phyloP scores from a whole-genome alignment of 2,329 filamentous ascomycete genomes.

The Ciborinia camelliae region DNA sequence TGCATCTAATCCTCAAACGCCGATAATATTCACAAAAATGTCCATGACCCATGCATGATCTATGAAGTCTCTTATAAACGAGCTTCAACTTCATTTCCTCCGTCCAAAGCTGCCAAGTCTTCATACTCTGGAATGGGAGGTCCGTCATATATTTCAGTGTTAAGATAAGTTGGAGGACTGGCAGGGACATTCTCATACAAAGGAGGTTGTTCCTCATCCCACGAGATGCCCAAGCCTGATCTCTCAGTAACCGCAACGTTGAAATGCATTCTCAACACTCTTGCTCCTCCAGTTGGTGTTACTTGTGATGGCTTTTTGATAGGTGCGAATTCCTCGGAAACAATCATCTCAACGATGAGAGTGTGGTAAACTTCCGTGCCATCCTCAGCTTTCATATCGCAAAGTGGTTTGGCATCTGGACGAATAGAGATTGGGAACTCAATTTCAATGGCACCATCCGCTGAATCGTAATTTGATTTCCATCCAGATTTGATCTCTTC shows the following conservation, averaged over 20 bases:
- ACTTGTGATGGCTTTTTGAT: slow-evolving; percentile 64
- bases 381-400: slow-evolving; percentile 70
- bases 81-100: neutral
- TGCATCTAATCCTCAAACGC: neutral
- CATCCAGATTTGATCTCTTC: slow-evolving; percentile 83
- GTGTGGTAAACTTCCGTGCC: slow-evolving; percentile 80
- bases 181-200: slow-evolving; percentile 91
- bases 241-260: slow-evolving; percentile 81
- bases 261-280: slow-evolving; percentile 92
- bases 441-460: slow-evolving; percentile 73
- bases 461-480: slow-evolving; percentile 68
- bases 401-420: slow-evolving; percentile 60
- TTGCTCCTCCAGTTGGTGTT: slow-evolving; percentile 83
- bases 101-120: slow-evolving; percentile 29
- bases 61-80: neutral
- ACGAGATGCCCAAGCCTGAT: slow-evolving; percentile 88
- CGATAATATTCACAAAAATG: neutral
- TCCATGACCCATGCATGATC: neutral
- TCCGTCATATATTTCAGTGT: slow-evolving; percentile 28
- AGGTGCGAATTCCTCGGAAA: slow-evolving; percentile 83
- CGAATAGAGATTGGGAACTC: slow-evolving; percentile 68
- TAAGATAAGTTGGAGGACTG: slow-evolving; percentile 69
- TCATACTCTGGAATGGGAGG: slow-evolving; percentile 35
- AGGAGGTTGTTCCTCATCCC: slow-evolving; percentile 94
- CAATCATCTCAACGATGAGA: slow-evolving; percentile 88